These are phyloP conservation scores for Rehmannia glutinosa DNA, from an alignment of 257 asterid species.

Conservation along the genomic window DNA sequence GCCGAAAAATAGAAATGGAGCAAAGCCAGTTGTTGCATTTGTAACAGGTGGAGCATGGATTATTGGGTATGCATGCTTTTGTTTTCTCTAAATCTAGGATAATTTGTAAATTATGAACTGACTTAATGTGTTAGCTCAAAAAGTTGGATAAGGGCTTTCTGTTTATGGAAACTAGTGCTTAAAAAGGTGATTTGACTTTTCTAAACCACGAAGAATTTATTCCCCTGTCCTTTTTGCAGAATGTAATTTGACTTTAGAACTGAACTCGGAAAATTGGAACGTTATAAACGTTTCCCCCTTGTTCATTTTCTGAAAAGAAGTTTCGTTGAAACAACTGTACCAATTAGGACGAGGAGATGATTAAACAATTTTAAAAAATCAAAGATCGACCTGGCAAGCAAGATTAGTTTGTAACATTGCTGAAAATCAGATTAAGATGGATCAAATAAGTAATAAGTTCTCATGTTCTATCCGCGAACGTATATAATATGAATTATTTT, in stretches of 20 bases:
- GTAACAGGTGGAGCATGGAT: conserved; percentile 99
- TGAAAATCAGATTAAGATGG: no score
- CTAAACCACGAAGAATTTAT: no score
- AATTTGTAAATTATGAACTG: no score
- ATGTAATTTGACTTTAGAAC: background rate
- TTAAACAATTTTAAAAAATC: background rate
- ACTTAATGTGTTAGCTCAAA: background rate
- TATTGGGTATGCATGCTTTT: conserved; percentile 57
- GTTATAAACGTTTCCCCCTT: background rate
- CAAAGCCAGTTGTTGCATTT: conserved; percentile 92
- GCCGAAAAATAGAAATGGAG: no score
- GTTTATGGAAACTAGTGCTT: no score
- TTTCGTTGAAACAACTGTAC: conserved; percentile 1
- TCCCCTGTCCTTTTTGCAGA: no score
- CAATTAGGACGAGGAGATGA: background rate
- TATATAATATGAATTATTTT: conserved; percentile 23
- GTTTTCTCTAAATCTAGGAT: no score
- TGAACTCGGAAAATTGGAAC: background rate
- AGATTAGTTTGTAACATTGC: no score
- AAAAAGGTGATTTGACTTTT: no score
- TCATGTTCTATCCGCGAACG: background rate
- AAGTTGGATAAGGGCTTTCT: no score
- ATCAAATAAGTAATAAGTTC: no score
- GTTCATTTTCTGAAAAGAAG: background rate
- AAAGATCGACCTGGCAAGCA: background rate